Evolutionary conservation across 2,329 filamentous ascomycete genomes (phyloP).

Genomic region (Periconia sp.): DNA sequence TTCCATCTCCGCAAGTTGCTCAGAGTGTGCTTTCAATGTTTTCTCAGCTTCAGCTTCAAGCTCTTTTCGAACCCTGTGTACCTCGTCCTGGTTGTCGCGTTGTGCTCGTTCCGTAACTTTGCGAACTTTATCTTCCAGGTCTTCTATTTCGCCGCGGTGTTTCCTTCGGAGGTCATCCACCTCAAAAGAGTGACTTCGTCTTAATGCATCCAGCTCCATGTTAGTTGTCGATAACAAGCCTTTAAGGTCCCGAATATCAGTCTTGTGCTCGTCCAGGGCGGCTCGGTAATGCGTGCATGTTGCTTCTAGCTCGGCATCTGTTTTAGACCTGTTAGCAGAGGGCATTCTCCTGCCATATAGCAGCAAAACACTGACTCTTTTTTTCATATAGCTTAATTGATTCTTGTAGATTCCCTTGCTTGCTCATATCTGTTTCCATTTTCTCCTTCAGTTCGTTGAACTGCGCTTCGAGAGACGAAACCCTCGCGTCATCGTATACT

Average conservation of each 20-base stretch:
- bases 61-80: conserved; percentile 45
- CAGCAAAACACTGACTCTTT: conserved; percentile 60
- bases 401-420: conserved; percentile 72
- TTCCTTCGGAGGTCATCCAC: conserved; percentile 57
- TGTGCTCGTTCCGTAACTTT: conserved; percentile 60
- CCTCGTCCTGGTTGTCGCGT: conserved; percentile 51
- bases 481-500: conserved; percentile 78
- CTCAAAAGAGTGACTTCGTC: conserved; percentile 55
- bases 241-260: conserved; percentile 67
- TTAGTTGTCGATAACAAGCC: conserved; percentile 54
- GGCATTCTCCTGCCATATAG: background rate
- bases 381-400: conserved; percentile 73
- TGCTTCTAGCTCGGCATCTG: conserved; percentile 61
- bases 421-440: conserved; percentile 68
- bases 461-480: conserved; percentile 74
- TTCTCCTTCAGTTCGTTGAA: conserved; percentile 72
- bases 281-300: conserved; percentile 52
- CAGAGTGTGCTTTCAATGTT: conserved; percentile 63
- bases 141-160: conserved; percentile 59
- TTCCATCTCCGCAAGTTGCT: conserved; percentile 67
- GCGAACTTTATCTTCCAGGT: conserved; percentile 55
- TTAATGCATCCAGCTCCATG: conserved; percentile 54
- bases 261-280: conserved; percentile 60
- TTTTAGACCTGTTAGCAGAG: background rate
- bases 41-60: conserved; percentile 59